Conservation (phyloP, 495 filamentous ascomycete species). For the Immersiella caudata region DNA sequence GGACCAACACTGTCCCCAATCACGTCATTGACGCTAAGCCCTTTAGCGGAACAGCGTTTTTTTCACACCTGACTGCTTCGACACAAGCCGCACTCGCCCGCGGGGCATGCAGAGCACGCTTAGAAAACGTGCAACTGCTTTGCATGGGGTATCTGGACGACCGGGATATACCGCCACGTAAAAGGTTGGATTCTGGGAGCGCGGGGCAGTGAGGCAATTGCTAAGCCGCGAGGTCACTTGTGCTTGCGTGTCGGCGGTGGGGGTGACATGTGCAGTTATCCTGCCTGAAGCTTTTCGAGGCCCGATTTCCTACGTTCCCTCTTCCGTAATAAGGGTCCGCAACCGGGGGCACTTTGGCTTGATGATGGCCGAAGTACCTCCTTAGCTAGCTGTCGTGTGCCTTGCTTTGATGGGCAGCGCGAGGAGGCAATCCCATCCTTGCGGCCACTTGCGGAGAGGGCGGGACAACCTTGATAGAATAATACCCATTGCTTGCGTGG, state of each 20-base stretch:
- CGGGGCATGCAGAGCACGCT: not conserved
- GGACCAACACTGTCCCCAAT: not conserved
- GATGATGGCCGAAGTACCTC: not conserved
- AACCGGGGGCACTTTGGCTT: not conserved
- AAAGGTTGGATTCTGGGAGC: not conserved
- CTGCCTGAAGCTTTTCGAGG: no score
- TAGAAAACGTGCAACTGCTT: not conserved
- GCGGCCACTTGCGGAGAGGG: not conserved
- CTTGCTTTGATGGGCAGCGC: not conserved
- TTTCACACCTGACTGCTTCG: not conserved
- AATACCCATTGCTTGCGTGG: not conserved
- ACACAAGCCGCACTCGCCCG: not conserved
- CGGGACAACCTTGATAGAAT: not conserved
- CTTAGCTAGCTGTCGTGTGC: not conserved
- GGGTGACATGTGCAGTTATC: no score
- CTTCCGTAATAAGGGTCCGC: not conserved
- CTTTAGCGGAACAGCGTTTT: not conserved
- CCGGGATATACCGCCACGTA: slow-evolving; percentile 1
- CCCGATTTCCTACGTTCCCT: no score
- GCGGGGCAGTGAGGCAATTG: slow-evolving; percentile 4
- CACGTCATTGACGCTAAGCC: not conserved
- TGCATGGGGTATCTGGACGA: not conserved
- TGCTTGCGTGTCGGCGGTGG: no score
- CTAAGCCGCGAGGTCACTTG: not conserved
- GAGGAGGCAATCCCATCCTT: not conserved